These are phyloP conservation scores for Crocinoboletus sp. DNA, from an alignment of 1,284 basidiomycete genomes.

Conservation along the genomic window DNA sequence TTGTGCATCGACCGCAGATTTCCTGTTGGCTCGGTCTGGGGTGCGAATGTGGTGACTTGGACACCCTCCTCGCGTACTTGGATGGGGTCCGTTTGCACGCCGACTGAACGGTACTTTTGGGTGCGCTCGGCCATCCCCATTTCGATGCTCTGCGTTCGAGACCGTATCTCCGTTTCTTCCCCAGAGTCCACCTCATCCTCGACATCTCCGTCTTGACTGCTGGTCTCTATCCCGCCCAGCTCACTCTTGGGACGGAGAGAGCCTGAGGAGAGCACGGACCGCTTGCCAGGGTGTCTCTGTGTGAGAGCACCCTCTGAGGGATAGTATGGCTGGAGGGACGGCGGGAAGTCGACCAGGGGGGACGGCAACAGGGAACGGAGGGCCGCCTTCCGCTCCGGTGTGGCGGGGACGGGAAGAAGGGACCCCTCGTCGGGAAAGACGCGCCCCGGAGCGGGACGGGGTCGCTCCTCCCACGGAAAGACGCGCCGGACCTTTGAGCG, in stretches of 20 bases:
- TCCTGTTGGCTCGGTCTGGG: conserved; percentile 14
- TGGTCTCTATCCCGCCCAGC: conserved; percentile 55
- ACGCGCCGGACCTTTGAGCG: conserved; percentile 67
- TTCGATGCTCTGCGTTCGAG: conserved; percentile 21
- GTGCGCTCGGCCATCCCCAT: conserved; percentile 3
- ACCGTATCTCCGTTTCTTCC: conserved; percentile 30
- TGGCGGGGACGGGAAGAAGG: conserved; percentile 30
- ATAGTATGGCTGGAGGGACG: conserved; percentile 63
- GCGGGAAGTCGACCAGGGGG: conserved; percentile 43
- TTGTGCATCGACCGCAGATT: conserved; percentile 18
- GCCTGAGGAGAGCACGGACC: conserved; percentile 42
- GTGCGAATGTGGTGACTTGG: conserved; percentile 19
- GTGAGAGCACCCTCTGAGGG: conserved; percentile 84
- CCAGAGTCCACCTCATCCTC: conserved; percentile 74
- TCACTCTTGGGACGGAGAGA: conserved; percentile 44
- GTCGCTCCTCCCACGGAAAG: conserved; percentile 92
- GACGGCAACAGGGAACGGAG: conserved; percentile 29
- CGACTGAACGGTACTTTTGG: conserved; percentile 27
- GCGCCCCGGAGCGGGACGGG: conserved; percentile 59
- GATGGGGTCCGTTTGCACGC: conserved; percentile 29
- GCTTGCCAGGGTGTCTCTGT: conserved; percentile 64
- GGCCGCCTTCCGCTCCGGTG: conserved; percentile 19
- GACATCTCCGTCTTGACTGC: conserved; percentile 76
- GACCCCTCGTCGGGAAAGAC: conserved; percentile 71
- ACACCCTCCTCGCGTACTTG: conserved; percentile 23